These are phyloP conservation scores for Colletotrichum orbiculare DNA, from an alignment of 2,329 filamentous ascomycete genomes.

Conservation along the genomic window DNA sequence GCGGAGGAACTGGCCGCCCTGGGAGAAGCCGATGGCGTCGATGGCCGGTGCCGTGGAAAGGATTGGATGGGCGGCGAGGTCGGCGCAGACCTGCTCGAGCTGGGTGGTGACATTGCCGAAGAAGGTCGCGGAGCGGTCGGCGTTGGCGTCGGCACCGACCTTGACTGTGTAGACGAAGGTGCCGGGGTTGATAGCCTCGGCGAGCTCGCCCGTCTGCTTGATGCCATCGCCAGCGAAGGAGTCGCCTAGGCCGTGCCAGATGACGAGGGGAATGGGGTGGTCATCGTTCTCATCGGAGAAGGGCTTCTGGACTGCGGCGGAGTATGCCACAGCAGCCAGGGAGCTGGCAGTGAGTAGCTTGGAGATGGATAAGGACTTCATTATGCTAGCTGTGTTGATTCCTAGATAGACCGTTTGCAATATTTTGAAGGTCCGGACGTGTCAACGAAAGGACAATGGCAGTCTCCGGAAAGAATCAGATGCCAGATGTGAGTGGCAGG, in stretches of 20 bases:
- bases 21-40: conserved; percentile 93
- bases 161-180: conserved; percentile 86
- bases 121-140: conserved; percentile 87
- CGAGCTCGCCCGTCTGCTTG: conserved; percentile 75
- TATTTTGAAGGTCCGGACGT: conserved; percentile 1
- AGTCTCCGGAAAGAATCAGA: neutral
- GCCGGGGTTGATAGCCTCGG: conserved; percentile 78
- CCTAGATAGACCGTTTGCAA: too few relatives aligned
- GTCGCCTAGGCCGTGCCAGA: conserved; percentile 91
- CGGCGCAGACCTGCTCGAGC: conserved; percentile 79
- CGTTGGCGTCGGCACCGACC: conserved; percentile 71
- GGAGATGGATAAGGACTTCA: conserved; percentile 47
- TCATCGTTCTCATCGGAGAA: conserved; percentile 56
- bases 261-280: conserved; percentile 86
- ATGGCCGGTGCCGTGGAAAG: conserved; percentile 84
- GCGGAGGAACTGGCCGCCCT: conserved; percentile 96
- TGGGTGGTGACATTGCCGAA: conserved; percentile 89
- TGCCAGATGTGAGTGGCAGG: conserved; percentile 17
- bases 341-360: conserved; percentile 46
- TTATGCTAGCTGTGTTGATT: conserved; percentile 34
- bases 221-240: conserved; percentile 82
- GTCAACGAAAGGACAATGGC: conserved; percentile 2
- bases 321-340: conserved; percentile 38
- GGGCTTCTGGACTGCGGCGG: conserved; percentile 29
- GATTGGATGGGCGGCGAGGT: conserved; percentile 80